phyloP scores from a whole-genome alignment of 83 land plant genomes.

The Picea abies region DNA sequence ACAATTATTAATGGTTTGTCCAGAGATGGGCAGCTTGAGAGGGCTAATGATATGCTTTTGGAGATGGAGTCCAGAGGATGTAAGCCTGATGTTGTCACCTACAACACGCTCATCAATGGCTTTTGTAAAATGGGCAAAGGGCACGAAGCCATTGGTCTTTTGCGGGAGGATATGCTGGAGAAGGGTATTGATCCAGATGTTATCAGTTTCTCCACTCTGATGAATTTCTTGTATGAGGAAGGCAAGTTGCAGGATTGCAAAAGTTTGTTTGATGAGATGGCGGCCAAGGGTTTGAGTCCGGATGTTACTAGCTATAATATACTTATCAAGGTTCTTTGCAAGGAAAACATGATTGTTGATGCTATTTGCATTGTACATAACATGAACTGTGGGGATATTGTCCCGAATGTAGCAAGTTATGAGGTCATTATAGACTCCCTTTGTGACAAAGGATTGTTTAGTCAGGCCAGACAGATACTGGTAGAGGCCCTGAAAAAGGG shows the following conservation, averaged over 20 bases:
- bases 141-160: not conserved
- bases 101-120: conserved; percentile 19
- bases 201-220: not conserved
- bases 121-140: conserved; percentile 2
- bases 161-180: not conserved
- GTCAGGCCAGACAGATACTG: not conserved
- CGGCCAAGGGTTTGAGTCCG: not conserved
- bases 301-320: not conserved
- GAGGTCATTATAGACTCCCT: not conserved
- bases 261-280: not conserved
- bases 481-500: not conserved
- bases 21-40: conserved; percentile 15
- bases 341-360: not conserved
- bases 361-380: not conserved
- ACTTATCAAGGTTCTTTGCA: not conserved
- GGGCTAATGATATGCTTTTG: not conserved
- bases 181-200: conserved; percentile 3
- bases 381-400: not conserved
- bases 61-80: conserved; percentile 14
- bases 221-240: not conserved
- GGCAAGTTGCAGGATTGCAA: not conserved
- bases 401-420: not conserved
- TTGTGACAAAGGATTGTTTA: not conserved
- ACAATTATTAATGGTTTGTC: conserved; percentile 16
- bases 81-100: conserved; percentile 18